Evolutionary conservation across 306 rosid species (phyloP), one percentile per base, ranked within the genome.

Genomic region (Rosa chinensis): DNA sequence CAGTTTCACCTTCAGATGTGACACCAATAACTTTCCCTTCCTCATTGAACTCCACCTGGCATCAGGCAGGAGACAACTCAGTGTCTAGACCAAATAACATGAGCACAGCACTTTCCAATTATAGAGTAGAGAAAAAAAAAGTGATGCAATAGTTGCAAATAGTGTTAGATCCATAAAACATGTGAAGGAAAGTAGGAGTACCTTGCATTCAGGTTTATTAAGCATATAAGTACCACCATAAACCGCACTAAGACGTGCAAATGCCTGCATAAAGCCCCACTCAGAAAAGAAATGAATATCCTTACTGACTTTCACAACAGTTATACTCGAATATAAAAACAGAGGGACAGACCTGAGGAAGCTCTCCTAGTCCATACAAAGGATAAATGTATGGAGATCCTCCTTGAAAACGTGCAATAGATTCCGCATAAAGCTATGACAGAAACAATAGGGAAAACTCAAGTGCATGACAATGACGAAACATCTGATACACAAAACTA

Each of bases 1-100:
- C 99, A 84, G 99, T 95, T 85, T 95, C 99, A 68, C 98, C 99
- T 88, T 91, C 98, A 84, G 99, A 95, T n/a, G 99, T 86, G 77
- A 95, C 99, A 82, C 99, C 98, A 52, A 76, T 4, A 82, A 90
- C 97, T 87, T 91, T 85, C 48, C 99, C 99, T 82, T 86, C 93
- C 62, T 83, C 98, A 52, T 95, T 86, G 85, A 89, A 95, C 84
- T 95, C 98, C 11, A 95, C 99, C 99, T 95, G 86, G 76, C 67
- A 90, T 83, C 81, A 80, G 77, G 77, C 59, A 79, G 80, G 67
- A 74, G 62, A 56, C 71, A 53, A 53, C 42, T 63, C 79, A 66
- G 69, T 13, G 59, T 49, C 59, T 13, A 47, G 52, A 53, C 32
- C 5, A 21, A n/a, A 78, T 23, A 62, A 72, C 14, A 79, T n/a